Conservation (phyloP, 1,284 basidiomycete genomes). For the Porodaedalea pini region DNA sequence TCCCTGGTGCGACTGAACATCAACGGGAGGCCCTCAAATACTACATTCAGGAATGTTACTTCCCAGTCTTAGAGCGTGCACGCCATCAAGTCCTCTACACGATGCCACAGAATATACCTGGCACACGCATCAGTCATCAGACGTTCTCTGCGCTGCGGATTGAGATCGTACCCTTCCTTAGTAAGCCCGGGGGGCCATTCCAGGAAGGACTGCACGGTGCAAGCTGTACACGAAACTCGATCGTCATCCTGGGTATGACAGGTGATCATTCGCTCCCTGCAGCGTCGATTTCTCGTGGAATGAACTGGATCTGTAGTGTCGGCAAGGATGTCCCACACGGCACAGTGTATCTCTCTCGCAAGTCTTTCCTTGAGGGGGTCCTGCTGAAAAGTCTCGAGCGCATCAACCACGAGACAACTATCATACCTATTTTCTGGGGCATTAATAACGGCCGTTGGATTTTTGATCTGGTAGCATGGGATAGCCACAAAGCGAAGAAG, state of each 20-base stretch:
- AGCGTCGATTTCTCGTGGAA: constrained; percentile 25
- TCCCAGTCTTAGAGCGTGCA: constrained; percentile 26
- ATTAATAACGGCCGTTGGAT: constrained; percentile 28
- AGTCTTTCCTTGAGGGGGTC: constrained; percentile 31
- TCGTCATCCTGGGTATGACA: constrained; percentile 32
- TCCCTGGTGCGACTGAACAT: constrained; percentile 24
- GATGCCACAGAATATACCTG: constrained; percentile 23
- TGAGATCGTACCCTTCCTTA: constrained; percentile 25
- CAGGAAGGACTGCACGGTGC: constrained; percentile 9
- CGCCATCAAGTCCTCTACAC: constrained; percentile 33
- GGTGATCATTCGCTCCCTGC: constrained; percentile 25
- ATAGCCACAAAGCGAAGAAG: constrained; percentile 27
- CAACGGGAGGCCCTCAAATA: constrained; percentile 28
- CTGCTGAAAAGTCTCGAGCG: constrained; percentile 28
- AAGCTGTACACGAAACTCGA: constrained; percentile 18
- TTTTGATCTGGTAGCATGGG: constrained; percentile 30
- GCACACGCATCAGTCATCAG: constrained; percentile 7
- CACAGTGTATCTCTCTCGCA: constrained; percentile 30
- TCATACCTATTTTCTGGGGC: constrained; percentile 30
- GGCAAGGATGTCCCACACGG: constrained; percentile 28
- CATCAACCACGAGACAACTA: constrained; percentile 32
- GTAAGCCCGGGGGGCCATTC: neutral
- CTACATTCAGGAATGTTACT: constrained; percentile 32
- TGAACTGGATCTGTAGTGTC: constrained; percentile 27
- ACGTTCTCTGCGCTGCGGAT: constrained; percentile 29